phyloP scores from a whole-genome alignment of 208 protist species.

The Trypanosomatidae sp. region DNA sequence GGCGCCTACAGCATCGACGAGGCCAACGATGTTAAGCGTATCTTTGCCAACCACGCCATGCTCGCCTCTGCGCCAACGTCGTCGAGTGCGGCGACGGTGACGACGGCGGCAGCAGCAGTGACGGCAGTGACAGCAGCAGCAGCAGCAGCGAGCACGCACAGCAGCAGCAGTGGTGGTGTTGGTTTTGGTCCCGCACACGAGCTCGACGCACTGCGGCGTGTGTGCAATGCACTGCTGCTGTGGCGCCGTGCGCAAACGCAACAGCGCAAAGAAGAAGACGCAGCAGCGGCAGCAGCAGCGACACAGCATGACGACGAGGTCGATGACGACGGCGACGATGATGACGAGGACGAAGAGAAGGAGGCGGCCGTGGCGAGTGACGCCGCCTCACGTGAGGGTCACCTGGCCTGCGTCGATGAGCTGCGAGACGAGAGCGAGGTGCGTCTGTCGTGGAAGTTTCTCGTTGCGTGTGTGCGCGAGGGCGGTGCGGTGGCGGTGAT shows the following conservation, averaged over 20 bases:
- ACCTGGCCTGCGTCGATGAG: conserved; percentile 16
- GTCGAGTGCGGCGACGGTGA: background rate
- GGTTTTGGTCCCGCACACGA: no score
- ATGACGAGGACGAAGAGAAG: no score
- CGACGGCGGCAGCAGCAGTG: background rate
- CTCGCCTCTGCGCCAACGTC: background rate
- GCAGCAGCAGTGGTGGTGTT: background rate
- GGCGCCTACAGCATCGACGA: background rate
- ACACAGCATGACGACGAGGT: no score
- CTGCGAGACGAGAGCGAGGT: conserved; percentile 41
- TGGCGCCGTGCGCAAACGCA: no score
- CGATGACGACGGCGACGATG: no score
- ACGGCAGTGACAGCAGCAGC: conserved; percentile 4
- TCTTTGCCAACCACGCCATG: background rate
- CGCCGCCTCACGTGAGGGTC: no score
- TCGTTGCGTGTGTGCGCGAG: conserved; percentile 15
- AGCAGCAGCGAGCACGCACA: conserved; percentile 10
- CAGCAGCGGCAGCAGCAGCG: no score
- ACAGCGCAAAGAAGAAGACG: no score
- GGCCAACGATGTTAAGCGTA: background rate
- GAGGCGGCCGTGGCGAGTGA: no score
- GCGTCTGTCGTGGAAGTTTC: conserved; percentile 74
- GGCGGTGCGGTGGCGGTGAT: conserved; percentile 16
- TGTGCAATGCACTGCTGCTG: no score
- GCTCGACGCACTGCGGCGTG: no score